A percentile compares a stretch with the other conserved stretches of the same genome.
Conservation (phyloP, 331 rosid species). For the Ulmus americana region DNA sequence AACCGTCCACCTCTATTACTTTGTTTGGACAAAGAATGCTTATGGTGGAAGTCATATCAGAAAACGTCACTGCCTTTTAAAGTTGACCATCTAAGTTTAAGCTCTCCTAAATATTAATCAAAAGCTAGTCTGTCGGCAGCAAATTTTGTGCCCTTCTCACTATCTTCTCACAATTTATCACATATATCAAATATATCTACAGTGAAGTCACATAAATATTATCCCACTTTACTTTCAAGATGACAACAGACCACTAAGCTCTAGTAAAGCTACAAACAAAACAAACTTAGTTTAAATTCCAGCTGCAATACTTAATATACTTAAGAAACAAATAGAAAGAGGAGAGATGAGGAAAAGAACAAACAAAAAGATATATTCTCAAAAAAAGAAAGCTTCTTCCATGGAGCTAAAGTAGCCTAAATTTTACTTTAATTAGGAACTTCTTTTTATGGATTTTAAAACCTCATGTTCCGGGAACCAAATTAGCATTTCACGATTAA, state of each 20-base stretch:
- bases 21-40: too few relatives aligned
- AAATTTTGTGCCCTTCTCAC: too few relatives aligned
- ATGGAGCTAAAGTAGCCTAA: conserved; percentile 54
- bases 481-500: conserved; percentile 19
- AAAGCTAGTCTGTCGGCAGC: too few relatives aligned
- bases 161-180: conserved; percentile 30
- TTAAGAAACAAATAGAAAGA: conserved; percentile 40
- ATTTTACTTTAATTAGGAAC: conserved; percentile 45
- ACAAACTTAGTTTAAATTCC: conserved; percentile 22
- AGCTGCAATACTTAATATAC: conserved; percentile 30
- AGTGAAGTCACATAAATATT: conserved; percentile 6
- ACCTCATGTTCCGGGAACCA: conserved; percentile 19
- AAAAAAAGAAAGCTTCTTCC: conserved; percentile 41
- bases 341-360: conserved; percentile 42
- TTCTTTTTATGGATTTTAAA: conserved; percentile 32
- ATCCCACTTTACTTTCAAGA: conserved; percentile 24
- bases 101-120: too few relatives aligned
- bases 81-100: too few relatives aligned
- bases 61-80: too few relatives aligned
- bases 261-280: conserved; percentile 39
- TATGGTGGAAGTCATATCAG: too few relatives aligned
- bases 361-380: conserved; percentile 48
- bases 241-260: conserved; percentile 20
- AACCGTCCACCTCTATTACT: too few relatives aligned
- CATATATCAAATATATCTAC: conserved; percentile 13